Percentiles rank a stretch among this genome's conserved stretches.
These are phyloP conservation scores for Phytophthora melonis DNA, from an alignment of 352 stramenopile genomes.

Conservation along the genomic window DNA sequence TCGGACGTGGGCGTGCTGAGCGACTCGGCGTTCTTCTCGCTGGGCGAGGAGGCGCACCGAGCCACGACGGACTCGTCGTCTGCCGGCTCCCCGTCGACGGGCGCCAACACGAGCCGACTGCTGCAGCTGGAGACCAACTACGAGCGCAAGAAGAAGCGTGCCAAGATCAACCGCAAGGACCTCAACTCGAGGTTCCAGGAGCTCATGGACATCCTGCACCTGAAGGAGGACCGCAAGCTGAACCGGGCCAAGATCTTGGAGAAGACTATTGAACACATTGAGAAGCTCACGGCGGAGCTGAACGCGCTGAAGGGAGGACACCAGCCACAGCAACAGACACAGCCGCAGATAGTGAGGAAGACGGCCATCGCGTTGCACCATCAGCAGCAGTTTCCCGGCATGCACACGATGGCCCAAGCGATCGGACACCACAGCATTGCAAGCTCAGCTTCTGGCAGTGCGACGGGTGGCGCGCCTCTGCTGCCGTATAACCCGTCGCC, in stretches of 20 bases:
- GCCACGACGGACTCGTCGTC: constrained; percentile 24
- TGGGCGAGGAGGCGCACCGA: constrained; percentile 19
- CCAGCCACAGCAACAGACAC: constrained; percentile 4
- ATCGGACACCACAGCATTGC: constrained; percentile 14
- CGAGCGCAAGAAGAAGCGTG: constrained; percentile 76
- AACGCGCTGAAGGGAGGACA: constrained; percentile 29
- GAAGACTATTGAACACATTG: constrained; percentile 69
- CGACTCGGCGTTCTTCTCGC: constrained; percentile 30
- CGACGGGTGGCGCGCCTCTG: constrained; percentile 11
- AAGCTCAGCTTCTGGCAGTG: background rate
- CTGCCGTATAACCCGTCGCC: constrained; percentile 37
- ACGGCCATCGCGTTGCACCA: constrained; percentile 17
- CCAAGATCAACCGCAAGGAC: constrained; percentile 76
- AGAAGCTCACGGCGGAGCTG: constrained; percentile 58
- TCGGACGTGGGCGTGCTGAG: constrained; percentile 20
- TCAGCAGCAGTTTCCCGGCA: constrained; percentile 17
- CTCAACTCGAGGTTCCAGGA: constrained; percentile 74
- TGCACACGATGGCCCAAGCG: constrained; percentile 12
- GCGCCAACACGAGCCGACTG: constrained; percentile 37
- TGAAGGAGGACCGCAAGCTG: constrained; percentile 72
- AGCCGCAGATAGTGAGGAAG: constrained; percentile 19
- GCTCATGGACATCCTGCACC: constrained; percentile 67
- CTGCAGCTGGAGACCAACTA: constrained; percentile 75
- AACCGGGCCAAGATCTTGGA: constrained; percentile 77
- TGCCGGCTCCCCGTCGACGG: constrained; percentile 13